phyloP scores from a whole-genome alignment of 495 filamentous ascomycete genomes.

The Aspergillus carlsbadensis region DNA sequence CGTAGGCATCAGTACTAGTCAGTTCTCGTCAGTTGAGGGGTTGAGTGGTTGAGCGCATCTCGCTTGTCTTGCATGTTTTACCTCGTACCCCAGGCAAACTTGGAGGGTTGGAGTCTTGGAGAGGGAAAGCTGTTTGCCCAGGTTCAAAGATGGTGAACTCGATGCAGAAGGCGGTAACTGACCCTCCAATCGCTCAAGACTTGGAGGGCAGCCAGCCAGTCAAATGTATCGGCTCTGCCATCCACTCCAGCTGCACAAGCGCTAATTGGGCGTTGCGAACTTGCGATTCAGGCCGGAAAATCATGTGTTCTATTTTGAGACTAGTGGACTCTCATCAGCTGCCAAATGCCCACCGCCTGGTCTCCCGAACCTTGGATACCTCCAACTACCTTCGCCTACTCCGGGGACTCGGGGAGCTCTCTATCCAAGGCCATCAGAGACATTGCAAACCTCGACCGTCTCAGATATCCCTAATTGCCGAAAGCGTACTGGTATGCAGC shows the following conservation, averaged over 20 bases:
- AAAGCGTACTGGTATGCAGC: constrained; percentile 19
- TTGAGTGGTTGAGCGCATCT: not conserved
- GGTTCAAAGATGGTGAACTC: not conserved
- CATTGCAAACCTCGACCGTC: not conserved
- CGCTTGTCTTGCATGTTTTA: not conserved
- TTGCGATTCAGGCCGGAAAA: not conserved
- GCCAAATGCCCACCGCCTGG: constrained; percentile 9
- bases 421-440: constrained; percentile 1
- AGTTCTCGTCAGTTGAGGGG: not conserved
- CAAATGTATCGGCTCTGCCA: constrained; percentile 17
- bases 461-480: not conserved
- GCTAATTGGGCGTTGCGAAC: constrained; percentile 12
- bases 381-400: constrained; percentile 1
- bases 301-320: constrained; percentile 18
- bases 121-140: not conserved
- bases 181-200: constrained; percentile 16
- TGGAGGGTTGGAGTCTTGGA: not conserved
- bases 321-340: constrained; percentile 20
- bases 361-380: constrained; percentile 11
- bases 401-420: not conserved
- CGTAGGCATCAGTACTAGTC: not conserved
- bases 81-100: not conserved
- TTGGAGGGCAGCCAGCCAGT: constrained; percentile 16
- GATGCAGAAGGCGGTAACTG: constrained; percentile 13
- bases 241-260: not conserved